Evolutionary conservation across 176 grass and related monocot genomes (phyloP), one percentile per base, ranked within the genome.

Genomic region (Cenchrus americanus): DNA sequence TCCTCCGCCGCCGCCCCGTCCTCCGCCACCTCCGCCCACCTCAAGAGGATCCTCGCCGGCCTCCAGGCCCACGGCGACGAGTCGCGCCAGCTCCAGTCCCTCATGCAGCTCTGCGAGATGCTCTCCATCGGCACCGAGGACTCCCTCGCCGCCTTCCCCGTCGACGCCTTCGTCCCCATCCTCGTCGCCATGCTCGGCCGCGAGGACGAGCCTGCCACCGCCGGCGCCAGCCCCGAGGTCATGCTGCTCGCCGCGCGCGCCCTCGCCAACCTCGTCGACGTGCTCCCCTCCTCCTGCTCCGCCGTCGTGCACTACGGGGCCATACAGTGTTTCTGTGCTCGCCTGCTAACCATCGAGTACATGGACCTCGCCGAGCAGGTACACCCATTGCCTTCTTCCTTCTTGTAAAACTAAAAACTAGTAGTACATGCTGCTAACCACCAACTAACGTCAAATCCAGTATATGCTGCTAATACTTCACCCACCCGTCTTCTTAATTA

Each of bases 311-410:
- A 92, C 79, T 94, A 94, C 57, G 90, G 88, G 11, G 95, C 95
- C 17, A 89, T 97, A n/a, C 92, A 91, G 1, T 93, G 90, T 49
- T 94, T 97, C 59, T 97, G 95, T 43, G 92, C 95, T 46, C 90
- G 92, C 1, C 88, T 97, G 14, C 88, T 97, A 66, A 93, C 95
- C 17, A 97, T 97, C 26, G 95, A 97, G 72, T 97, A 97, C 88
- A 94, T 97, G 92, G 95, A 97, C 84, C 86, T 97, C 9, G 95
- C 95, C 17, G 95, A 97, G 86, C 95, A 97, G 92, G 95, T 97
- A 65, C 0, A 37, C 34, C 34, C 34, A 37, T 37, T 37, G 2
- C 0, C 34, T 37, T 37, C 34, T 37, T 37, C 34, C 34, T 37
- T 37, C 34, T 37, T 37, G 34, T 37, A 30, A 30, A 30, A 30